Conservation (phyloP, 169 alveolate species). For the Theileria orientalis region DNA sequence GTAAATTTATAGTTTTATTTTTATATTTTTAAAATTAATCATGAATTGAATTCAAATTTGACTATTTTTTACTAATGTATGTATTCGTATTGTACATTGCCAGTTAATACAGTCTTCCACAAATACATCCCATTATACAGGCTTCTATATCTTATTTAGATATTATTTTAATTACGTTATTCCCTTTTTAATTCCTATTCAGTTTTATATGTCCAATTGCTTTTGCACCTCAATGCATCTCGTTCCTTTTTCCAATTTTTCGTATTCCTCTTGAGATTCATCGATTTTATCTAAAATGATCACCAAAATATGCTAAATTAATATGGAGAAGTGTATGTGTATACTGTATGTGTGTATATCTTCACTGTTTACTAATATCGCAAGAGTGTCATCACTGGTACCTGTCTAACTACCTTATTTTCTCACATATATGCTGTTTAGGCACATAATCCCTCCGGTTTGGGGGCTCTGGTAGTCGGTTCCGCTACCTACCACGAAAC, state of each 20-base stretch:
- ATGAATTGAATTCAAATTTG: neutral
- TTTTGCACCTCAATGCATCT: slow-evolving; percentile 24
- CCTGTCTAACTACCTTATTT: neutral
- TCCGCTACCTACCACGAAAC: slow-evolving; percentile 3
- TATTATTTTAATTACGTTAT: no score
- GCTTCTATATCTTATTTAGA: no score
- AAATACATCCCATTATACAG: no score
- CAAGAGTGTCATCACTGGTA: slow-evolving; percentile 11
- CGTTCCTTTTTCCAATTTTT: slow-evolving; percentile 3
- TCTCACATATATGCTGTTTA: neutral
- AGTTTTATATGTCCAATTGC: neutral
- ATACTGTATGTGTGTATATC: neutral
- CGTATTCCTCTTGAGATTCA: neutral
- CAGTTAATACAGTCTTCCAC: neutral
- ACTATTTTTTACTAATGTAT: neutral
- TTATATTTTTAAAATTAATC: neutral
- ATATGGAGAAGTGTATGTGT: neutral
- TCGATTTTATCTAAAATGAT: neutral
- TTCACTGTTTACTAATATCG: neutral
- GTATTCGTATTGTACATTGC: neutral
- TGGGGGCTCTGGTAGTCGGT: neutral
- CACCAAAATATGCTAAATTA: neutral
- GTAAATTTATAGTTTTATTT: neutral
- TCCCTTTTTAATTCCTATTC: neutral
- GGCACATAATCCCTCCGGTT: neutral